phyloP scores from a whole-genome alignment of 2,329 filamentous ascomycete species.

The Diaporthe helianthi region DNA sequence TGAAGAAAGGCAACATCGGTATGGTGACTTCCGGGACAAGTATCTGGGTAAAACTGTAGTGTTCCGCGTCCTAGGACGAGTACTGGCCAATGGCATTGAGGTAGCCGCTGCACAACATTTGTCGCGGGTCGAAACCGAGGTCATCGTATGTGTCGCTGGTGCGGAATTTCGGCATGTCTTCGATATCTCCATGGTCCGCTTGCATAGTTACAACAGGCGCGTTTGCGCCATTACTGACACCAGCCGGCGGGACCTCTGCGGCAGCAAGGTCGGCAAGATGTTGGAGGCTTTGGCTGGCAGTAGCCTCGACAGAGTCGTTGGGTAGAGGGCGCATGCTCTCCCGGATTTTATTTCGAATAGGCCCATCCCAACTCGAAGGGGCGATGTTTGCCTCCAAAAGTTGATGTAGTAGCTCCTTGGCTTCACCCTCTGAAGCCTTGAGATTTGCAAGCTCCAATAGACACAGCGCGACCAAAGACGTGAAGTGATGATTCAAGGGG shows the following conservation, averaged over 20 bases:
- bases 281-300: conserved; percentile 63
- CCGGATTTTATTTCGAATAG: conserved; percentile 59
- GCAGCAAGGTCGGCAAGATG: conserved; percentile 65
- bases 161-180: conserved; percentile 29
- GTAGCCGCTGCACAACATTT: conserved; percentile 49
- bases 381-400: conserved; percentile 61
- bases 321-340: conserved; percentile 48
- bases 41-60: not conserved
- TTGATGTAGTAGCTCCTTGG: conserved; percentile 60
- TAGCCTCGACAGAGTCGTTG: conserved; percentile 48
- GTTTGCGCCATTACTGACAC: conserved; percentile 36
- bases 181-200: not conserved
- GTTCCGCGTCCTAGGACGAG: conserved; percentile 11
- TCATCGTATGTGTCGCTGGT: conserved; percentile 47
- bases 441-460: conserved; percentile 65
- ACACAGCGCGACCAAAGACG: conserved; percentile 64
- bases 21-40: not conserved
- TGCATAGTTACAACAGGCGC: not conserved
- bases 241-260: conserved; percentile 42
- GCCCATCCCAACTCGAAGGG: conserved; percentile 63
- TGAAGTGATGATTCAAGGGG: conserved; percentile 73
- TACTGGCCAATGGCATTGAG: conserved; percentile 39
- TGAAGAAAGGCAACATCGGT: not conserved
- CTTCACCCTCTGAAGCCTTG: conserved; percentile 64
- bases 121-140: conserved; percentile 50